Conservation (phyloP, 2,329 filamentous ascomycete genomes). For the Fusarium nematophilum region DNA sequence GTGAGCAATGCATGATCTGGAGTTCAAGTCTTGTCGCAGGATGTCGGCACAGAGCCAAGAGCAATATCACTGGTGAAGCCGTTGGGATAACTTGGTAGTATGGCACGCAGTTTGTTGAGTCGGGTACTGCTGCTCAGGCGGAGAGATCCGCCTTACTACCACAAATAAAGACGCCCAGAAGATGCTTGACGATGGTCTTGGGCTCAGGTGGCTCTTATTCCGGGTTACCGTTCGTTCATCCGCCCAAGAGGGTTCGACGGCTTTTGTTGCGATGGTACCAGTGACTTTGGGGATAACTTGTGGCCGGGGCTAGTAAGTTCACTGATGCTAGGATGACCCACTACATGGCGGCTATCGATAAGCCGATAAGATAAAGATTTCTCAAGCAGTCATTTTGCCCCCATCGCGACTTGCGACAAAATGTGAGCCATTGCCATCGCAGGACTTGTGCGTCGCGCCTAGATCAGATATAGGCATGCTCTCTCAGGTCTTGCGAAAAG, state of each 20-base stretch:
- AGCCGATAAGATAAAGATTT: slow-evolving; percentile 37
- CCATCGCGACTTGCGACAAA: slow-evolving; percentile 25
- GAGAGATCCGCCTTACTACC: no score
- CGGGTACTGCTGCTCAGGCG: no score
- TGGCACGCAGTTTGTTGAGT: no score
- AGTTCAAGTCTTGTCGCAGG: slow-evolving; percentile 3
- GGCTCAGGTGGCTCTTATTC: no score
- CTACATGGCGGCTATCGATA: slow-evolving; percentile 37
- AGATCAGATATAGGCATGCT: slow-evolving; percentile 45
- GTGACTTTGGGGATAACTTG: not conserved
- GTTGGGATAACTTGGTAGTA: not conserved
- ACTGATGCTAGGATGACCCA: not conserved
- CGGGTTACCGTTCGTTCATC: no score
- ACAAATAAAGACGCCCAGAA: no score
- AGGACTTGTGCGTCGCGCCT: slow-evolving; percentile 14
- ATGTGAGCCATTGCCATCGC: slow-evolving; percentile 18
- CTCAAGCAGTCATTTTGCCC: slow-evolving; percentile 26
- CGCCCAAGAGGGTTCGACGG: not conserved
- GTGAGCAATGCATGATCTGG: slow-evolving; percentile 1
- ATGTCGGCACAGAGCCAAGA: not conserved
- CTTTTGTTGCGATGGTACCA: not conserved
- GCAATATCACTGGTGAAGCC: slow-evolving; percentile 4
- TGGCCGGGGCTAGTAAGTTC: not conserved
- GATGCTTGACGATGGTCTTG: no score
- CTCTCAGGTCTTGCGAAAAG: slow-evolving; percentile 54